phyloP scores from a whole-genome alignment of 495 filamentous ascomycete species.

The Ramalina peruviana region DNA sequence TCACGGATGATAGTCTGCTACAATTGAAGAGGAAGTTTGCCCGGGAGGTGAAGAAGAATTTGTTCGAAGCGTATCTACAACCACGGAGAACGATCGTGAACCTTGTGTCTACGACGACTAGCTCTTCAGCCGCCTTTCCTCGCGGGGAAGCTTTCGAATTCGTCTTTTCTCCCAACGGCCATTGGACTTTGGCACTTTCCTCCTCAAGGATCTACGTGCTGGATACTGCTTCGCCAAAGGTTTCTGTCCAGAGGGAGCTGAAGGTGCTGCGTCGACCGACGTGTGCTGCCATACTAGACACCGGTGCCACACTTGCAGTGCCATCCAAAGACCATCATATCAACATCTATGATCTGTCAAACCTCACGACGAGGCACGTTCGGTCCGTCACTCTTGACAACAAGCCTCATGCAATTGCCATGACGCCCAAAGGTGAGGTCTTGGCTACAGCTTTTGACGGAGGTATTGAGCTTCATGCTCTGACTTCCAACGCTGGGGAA shows the following conservation, averaged over 20 bases:
- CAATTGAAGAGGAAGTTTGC: conserved; percentile 53
- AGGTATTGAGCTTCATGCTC: conserved; percentile 71
- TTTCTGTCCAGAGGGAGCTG: conserved; percentile 59
- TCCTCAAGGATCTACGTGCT: conserved; percentile 80
- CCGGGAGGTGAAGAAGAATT: conserved; percentile 57
- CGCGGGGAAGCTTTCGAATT: conserved; percentile 81
- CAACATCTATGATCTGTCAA: conserved; percentile 60
- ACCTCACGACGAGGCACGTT: conserved; percentile 46
- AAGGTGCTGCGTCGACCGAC: conserved; percentile 66
- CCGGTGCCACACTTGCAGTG: conserved; percentile 65
- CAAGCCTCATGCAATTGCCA: conserved; percentile 57
- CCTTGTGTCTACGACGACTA: conserved; percentile 66
- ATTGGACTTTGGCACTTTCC: conserved; percentile 63
- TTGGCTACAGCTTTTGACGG: conserved; percentile 78
- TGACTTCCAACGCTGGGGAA: conserved; percentile 45
- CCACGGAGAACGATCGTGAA: conserved; percentile 58
- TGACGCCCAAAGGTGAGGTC: conserved; percentile 69
- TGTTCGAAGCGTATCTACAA: conserved; percentile 65
- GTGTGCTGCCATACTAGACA: conserved; percentile 64
- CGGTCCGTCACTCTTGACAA: conserved; percentile 63
- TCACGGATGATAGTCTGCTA: conserved; percentile 40
- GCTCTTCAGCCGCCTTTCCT: conserved; percentile 64
- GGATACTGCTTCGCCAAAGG: conserved; percentile 40
- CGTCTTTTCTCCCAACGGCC: conserved; percentile 58
- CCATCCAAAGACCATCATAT: conserved; percentile 68